Evolutionary conservation across 306 rosid genomes (phyloP).

Genomic region (Malus domestica): ASM211411v1 NC_041789.1:24951501-24952000

Average conservation of each 20-base stretch:
- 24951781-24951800: neutral
- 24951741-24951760: neutral
- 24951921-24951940: constrained; percentile 36
- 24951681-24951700: constrained; percentile 43
- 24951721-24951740: constrained; percentile 2
- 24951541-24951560: constrained; percentile 39
- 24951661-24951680: constrained; percentile 73
- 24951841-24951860: neutral
- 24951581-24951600: constrained; percentile 19
- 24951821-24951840: neutral
- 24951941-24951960: constrained; percentile 33
- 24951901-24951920: constrained; percentile 64
- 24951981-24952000: constrained; percentile 25
- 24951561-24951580: neutral
- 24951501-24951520: constrained; percentile 29
- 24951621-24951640: constrained; percentile 77
- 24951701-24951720: constrained; percentile 33
- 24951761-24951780: neutral
- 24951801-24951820: neutral
- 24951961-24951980: constrained; percentile 40
- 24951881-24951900: constrained; percentile 83
- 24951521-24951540: constrained; percentile 43
- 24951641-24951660: constrained; percentile 66
- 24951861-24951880: neutral
- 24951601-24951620: constrained; percentile 21